These are phyloP conservation scores for Brettanomyces naardenensis DNA, from an alignment of 805 yeast species.

Conservation along the genomic window DNA sequence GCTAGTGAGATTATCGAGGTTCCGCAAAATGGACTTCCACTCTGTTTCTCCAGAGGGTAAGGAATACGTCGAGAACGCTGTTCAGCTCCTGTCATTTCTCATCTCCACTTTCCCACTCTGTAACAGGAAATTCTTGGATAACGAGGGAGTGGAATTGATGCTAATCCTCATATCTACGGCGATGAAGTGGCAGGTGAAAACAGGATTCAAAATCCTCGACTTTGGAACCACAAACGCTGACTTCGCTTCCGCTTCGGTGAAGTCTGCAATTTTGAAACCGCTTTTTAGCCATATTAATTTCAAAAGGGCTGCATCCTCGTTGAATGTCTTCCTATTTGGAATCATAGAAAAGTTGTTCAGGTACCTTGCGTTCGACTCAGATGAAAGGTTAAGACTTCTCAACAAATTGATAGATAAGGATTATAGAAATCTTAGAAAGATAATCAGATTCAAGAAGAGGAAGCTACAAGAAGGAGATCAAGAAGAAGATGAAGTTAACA, in stretches of 20 bases:
- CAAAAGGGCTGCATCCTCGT: neutral
- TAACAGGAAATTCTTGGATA: neutral
- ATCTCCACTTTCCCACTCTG: conserved; percentile 6
- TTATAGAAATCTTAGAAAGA: neutral
- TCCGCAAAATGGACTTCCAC: neutral
- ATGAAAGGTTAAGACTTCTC: conserved; percentile 14
- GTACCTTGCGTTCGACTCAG: conserved; percentile 10
- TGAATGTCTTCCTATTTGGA: neutral
- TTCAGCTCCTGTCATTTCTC: conserved; percentile 9
- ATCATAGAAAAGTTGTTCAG: neutral
- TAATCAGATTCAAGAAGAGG: neutral
- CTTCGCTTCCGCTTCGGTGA: neutral
- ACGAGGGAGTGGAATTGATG: conserved; percentile 1
- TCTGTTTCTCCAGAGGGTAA: conserved; percentile 10
- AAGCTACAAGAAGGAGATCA: neutral
- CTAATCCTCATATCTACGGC: neutral
- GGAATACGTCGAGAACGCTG: conserved; percentile 12
- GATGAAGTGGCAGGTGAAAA: neutral
- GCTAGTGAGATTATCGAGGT: neutral
- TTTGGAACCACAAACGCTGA: neutral
- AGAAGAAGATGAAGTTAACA: neutral
- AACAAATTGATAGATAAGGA: conserved; percentile 14
- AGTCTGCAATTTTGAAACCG: neutral
- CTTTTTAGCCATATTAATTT: neutral
- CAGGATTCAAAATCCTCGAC: neutral